These are phyloP conservation scores for Mycena haematopus DNA, from an alignment of 768 basidiomycete genomes.

Conservation along the genomic window DNA sequence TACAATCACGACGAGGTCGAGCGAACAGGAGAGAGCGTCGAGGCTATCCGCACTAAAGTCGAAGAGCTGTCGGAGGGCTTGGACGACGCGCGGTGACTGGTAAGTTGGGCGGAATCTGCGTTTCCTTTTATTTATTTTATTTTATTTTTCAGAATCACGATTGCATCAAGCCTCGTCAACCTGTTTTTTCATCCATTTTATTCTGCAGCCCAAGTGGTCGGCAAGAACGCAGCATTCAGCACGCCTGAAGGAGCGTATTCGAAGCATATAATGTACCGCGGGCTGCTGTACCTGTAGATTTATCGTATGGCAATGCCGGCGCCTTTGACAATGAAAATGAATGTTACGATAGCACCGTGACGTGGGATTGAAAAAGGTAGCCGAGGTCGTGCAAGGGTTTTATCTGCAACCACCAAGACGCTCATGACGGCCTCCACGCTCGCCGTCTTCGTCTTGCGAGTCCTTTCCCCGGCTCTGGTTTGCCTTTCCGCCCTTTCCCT, in stretches of 20 bases:
- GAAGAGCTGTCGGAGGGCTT: slow-evolving; percentile 57
- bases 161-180: too few relatives aligned
- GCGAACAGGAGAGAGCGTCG: slow-evolving; percentile 58
- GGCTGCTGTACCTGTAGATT: neutral
- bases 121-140: neutral
- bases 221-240: too few relatives aligned
- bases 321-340: neutral
- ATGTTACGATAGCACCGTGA: neutral
- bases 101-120: neutral
- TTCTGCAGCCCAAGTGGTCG: too few relatives aligned
- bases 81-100: slow-evolving; percentile 11
- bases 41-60: slow-evolving; percentile 58
- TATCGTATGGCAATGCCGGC: neutral
- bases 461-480: slow-evolving; percentile 73
- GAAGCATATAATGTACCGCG: too few relatives aligned
- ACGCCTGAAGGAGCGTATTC: too few relatives aligned
- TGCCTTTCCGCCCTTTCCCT: slow-evolving; percentile 68
- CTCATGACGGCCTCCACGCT: slow-evolving; percentile 25
- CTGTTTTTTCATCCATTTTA: too few relatives aligned
- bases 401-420: slow-evolving; percentile 40
- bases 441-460: slow-evolving; percentile 62
- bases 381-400: neutral
- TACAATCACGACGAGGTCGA: slow-evolving; percentile 60
- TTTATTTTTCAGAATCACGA: too few relatives aligned
- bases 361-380: slow-evolving; percentile 3